Evolutionary conservation across 2,329 filamentous ascomycete genomes (phyloP).

Genomic region (Amesomyces nigricolor): DNA sequence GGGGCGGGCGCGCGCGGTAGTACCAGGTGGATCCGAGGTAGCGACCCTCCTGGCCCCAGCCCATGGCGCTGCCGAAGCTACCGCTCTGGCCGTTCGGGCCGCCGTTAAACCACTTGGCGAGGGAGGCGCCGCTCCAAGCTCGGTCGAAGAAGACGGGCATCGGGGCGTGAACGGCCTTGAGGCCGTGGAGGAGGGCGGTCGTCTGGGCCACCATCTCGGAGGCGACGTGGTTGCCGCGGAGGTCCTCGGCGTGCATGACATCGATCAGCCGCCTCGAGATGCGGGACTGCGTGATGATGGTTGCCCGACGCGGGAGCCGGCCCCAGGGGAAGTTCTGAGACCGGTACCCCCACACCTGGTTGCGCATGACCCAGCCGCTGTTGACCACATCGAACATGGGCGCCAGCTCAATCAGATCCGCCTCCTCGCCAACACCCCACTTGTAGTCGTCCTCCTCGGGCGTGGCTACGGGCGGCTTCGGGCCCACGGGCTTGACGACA

Average conservation of each 20-base stretch:
- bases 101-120: constrained; percentile 56
- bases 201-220: constrained; percentile 77
- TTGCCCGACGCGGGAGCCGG: constrained; percentile 63
- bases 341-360: constrained; percentile 63
- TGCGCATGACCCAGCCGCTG: constrained; percentile 67
- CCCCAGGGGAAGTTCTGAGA: constrained; percentile 43
- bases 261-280: constrained; percentile 66
- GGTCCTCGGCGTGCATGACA: constrained; percentile 72
- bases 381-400: constrained; percentile 72
- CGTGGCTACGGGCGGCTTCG: constrained; percentile 24
- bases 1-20: constrained; percentile 52
- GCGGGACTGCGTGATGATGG: constrained; percentile 73
- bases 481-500: constrained; percentile 56
- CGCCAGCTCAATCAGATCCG: constrained; percentile 50
- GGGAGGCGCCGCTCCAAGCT: constrained; percentile 54
- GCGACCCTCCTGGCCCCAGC: constrained; percentile 53
- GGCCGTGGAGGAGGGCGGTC: constrained; percentile 66
- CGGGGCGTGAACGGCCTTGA: constrained; percentile 73
- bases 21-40: constrained; percentile 58
- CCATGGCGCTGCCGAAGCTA: constrained; percentile 51
- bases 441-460: constrained; percentile 27
- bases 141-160: constrained; percentile 77
- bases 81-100: constrained; percentile 51
- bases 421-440: constrained; percentile 32
- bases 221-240: constrained; percentile 67